Percentiles rank a stretch among this genome's conserved stretches.
Conservation (phyloP, 176 grass and related monocot genomes). For the Calamus simplicifolius region DNA sequence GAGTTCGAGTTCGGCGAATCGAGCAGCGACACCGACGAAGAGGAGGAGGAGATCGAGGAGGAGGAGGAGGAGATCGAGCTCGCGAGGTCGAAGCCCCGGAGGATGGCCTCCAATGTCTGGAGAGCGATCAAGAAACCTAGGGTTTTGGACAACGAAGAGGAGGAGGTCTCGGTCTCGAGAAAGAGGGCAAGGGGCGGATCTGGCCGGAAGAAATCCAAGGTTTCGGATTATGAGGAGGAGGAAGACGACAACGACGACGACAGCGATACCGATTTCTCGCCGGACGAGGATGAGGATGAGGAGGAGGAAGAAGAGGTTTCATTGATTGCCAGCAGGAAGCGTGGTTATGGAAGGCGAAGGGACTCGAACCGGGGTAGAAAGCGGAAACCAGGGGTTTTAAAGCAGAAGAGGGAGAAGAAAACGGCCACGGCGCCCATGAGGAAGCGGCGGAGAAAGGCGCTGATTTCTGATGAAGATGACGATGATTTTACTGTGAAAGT, state of each 20-base stretch:
- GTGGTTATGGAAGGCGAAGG: slow-evolving; percentile 13
- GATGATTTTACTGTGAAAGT: slow-evolving; percentile 48
- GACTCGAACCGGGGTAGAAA: slow-evolving; percentile 13
- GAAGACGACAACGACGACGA: slow-evolving; percentile 42
- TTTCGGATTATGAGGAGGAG: slow-evolving; percentile 21
- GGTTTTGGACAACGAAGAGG: slow-evolving; percentile 31
- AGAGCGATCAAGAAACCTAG: slow-evolving; percentile 5
- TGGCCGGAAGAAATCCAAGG: slow-evolving; percentile 16
- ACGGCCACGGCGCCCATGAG: neutral
- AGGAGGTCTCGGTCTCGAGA: slow-evolving; percentile 1
- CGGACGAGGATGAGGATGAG: slow-evolving; percentile 28
- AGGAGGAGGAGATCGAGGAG: slow-evolving; percentile 10
- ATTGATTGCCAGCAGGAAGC: slow-evolving; percentile 16
- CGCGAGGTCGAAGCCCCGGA: slow-evolving; percentile 1
- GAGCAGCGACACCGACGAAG: neutral
- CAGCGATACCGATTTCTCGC: slow-evolving; percentile 18
- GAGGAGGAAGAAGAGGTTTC: slow-evolving; percentile 33
- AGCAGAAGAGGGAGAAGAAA: slow-evolving; percentile 29
- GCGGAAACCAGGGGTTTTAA: slow-evolving; percentile 31
- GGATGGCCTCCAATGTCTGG: neutral
- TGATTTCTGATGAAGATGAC: slow-evolving; percentile 30
- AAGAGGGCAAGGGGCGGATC: slow-evolving; percentile 5
- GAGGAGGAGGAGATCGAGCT: slow-evolving; percentile 3
- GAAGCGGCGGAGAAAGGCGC: slow-evolving; percentile 18
- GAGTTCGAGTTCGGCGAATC: neutral